Percentiles rank a stretch among this genome's conserved stretches.
Evolutionary conservation across 2,329 filamentous ascomycete species (phyloP).

Genomic region (Nemania bipapillata): DNA sequence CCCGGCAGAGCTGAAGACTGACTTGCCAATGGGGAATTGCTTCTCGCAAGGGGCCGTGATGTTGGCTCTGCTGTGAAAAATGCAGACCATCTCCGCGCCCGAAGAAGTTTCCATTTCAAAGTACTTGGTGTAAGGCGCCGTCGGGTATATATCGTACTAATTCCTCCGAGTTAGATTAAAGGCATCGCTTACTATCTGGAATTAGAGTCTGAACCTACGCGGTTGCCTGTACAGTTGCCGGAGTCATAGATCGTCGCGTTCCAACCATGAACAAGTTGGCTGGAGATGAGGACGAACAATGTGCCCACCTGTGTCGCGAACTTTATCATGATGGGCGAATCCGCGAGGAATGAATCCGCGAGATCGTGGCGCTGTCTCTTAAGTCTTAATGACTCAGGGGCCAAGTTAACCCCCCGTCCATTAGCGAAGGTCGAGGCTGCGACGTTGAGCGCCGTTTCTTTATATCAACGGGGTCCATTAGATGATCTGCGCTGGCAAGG

Average conservation of each 20-base stretch:
- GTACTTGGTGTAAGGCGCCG: constrained; percentile 32
- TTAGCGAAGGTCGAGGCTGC: neutral
- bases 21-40: constrained; percentile 35
- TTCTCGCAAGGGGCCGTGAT: constrained; percentile 27
- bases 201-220: constrained; percentile 22
- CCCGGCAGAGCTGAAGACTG: constrained; percentile 34
- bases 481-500: constrained; percentile 27
- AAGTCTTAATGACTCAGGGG: neutral
- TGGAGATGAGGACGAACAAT: constrained; percentile 26
- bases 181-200: neutral
- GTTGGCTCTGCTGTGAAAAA: constrained; percentile 25
- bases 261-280: constrained; percentile 29
- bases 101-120: constrained; percentile 36
- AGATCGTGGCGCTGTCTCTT: constrained; percentile 1
- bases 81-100: constrained; percentile 35
- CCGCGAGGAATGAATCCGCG: neutral
- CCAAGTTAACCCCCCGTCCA: neutral
- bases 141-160: constrained; percentile 34
- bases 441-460: constrained; percentile 7
- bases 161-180: constrained; percentile 8
- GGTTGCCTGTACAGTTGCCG: constrained; percentile 31
- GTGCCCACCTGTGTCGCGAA: constrained; percentile 25
- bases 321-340: constrained; percentile 24
- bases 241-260: constrained; percentile 39
- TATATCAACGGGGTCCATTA: constrained; percentile 3